Base-by-base conservation (phyloP, 164 flowering plant species). In the Macadamia tetraphylla region DNA sequence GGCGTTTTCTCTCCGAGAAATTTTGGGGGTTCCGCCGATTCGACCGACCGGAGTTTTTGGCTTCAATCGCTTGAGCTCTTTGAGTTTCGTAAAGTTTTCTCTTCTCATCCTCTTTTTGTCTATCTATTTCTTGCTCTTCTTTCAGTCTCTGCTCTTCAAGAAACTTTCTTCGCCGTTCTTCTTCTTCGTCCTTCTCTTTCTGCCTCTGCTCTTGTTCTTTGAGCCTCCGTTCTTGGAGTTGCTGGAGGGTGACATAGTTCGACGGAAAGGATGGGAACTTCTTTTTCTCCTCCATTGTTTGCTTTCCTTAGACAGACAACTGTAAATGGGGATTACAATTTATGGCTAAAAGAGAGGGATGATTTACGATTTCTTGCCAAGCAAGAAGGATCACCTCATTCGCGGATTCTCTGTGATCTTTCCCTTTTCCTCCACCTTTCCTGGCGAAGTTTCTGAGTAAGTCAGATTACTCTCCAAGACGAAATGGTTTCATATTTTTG, bases 171-270 rank as follows among this genome's bases (percentile, higher is more conserved):
- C 40, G 40, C 40, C 5, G 40, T 35, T 35, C 40, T 35, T 35
- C 40, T 35, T 35, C 40, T 35, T 58, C 58, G 29, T 35, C 11
- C 40, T 35, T 35, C 40, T 35, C 40, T 35, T 35, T 35, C 40
- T 35, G 40, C 40, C 40, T 35, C 40, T 35, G 40, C 40, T 35
- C 40, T 35, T 35, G 63, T 49, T 70, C 68, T 58, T 23, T 49
- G n/a, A 65, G 29, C 44, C 70, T 66, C 66, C 9, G 61, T 31
- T 72, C 66, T 57, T 72, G 60, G 11, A 72, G 74, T 17, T 60
- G 67, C 44, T 61, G 74, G 6, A 72, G 69, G 1, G 67, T 60
- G 13, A 72, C 65, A 49, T 60, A 72, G 62, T 66, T 72, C 30
- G 70, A 40, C 10, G 74, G 74, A 44, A 66, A 53, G 29, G 66